Evolutionary conservation across 371 early-diverging fungal species (phyloP).

Genomic region (Lichtheimia ramosa): DNA sequence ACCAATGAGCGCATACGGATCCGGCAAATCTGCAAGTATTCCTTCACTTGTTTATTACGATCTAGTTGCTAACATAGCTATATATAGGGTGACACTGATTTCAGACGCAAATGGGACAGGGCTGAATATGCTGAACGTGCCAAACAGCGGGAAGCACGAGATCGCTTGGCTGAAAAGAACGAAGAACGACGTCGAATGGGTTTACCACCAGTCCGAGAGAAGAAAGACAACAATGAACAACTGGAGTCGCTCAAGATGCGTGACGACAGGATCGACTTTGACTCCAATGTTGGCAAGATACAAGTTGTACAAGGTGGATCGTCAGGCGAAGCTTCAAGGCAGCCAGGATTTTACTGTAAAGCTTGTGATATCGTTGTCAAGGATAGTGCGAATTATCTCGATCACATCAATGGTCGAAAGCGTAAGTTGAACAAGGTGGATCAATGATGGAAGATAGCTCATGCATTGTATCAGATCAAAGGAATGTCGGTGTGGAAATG

Average conservation of each 20-base stretch:
- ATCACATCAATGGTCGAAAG: conserved; percentile 89
- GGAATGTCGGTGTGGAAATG: conserved; percentile 69
- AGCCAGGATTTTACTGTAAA: conserved; percentile 92
- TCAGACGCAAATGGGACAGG: conserved; percentile 67
- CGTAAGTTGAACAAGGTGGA: conserved; percentile 48
- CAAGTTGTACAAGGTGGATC: conserved; percentile 73
- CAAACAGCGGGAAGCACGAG: conserved; percentile 43
- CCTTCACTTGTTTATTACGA: background rate
- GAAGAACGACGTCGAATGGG: conserved; percentile 42
- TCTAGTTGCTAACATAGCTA: background rate
- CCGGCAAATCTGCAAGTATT: conserved; percentile 16
- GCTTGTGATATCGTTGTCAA: conserved; percentile 85
- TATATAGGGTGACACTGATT: conserved; percentile 47
- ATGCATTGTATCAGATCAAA: conserved; percentile 36
- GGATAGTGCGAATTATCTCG: conserved; percentile 84
- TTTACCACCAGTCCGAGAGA: conserved; percentile 31
- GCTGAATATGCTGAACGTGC: conserved; percentile 61
- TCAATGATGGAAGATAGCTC: background rate
- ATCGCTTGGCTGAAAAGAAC: conserved; percentile 35
- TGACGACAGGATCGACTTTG: conserved; percentile 66
- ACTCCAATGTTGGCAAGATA: conserved; percentile 77
- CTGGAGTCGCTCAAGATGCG: conserved; percentile 34
- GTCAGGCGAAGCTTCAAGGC: conserved; percentile 49
- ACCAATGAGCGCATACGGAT: conserved; percentile 17
- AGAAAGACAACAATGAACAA: conserved; percentile 24